Evolutionary conservation across 2,329 filamentous ascomycete genomes (phyloP).

Genomic region (Chaetomium globosum): DNA sequence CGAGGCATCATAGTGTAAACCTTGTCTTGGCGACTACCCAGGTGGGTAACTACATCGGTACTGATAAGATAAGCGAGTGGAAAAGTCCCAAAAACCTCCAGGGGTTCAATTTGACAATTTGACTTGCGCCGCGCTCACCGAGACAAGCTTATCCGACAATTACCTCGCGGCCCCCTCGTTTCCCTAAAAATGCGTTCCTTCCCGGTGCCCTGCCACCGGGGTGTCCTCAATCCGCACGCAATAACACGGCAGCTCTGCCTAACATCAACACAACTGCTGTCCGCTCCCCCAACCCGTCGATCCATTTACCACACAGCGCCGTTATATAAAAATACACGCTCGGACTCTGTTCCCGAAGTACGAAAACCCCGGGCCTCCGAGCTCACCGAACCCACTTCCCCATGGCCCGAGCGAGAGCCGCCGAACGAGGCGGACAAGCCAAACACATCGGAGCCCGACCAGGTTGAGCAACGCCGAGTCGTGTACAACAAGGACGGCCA

Average conservation of each 20-base stretch:
- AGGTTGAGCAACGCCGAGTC: neutral
- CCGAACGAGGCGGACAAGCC: neutral
- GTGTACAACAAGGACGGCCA: slow-evolving; percentile 1
- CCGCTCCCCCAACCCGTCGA: neutral
- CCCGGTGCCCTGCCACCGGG: slow-evolving; percentile 3
- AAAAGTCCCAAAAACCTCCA: neutral
- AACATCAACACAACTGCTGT: neutral
- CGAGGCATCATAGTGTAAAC: too few relatives aligned
- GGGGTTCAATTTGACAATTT: neutral
- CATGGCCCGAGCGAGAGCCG: neutral
- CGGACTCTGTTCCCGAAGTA: neutral
- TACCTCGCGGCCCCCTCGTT: neutral
- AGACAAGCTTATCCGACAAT: neutral
- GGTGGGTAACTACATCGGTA: too few relatives aligned
- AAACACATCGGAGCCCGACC: neutral
- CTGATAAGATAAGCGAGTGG: neutral
- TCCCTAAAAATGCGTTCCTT: neutral
- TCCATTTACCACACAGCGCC: neutral
- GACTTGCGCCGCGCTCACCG: neutral
- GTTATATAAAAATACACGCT: neutral
- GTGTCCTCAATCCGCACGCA: neutral
- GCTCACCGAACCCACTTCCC: neutral
- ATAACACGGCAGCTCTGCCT: neutral
- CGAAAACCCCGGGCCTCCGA: neutral
- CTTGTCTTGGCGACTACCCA: neutral